Conservation (phyloP, 106 monocot genomes). For the Apostasia shenzhenica region DNA sequence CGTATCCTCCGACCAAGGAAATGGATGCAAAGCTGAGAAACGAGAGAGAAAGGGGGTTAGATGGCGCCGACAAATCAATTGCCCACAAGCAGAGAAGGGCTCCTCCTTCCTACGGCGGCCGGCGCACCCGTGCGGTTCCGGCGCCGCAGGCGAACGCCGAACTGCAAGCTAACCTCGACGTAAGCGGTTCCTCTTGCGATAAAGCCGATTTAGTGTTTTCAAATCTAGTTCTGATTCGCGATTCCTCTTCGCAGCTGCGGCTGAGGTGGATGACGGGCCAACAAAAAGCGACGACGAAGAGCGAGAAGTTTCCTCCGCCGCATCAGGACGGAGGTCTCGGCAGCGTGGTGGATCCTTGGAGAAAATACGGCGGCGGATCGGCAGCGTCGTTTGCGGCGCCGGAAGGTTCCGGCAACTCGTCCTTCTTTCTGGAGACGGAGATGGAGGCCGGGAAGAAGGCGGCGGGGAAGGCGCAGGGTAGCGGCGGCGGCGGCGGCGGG, state of each 20-base stretch:
- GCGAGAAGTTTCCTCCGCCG: constrained; percentile 89
- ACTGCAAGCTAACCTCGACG: constrained; percentile 64
- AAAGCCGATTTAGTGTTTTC: background rate
- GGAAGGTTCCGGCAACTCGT: constrained; percentile 26
- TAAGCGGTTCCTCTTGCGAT: constrained; percentile 6
- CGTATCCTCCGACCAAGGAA: constrained; percentile 85
- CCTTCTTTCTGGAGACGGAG: constrained; percentile 17
- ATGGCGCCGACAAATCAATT: constrained; percentile 16
- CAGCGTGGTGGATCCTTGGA: constrained; percentile 20
- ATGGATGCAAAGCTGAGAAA: constrained; percentile 64
- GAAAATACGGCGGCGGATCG: constrained; percentile 19
- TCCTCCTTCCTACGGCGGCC: background rate
- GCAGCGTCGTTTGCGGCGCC: constrained; percentile 23
- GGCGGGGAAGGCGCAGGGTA: background rate
- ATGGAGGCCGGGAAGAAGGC: background rate
- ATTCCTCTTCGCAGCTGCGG: constrained; percentile 26
- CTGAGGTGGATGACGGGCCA: constrained; percentile 21
- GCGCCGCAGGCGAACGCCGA: constrained; percentile 81
- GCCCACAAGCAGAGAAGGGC: constrained; percentile 20
- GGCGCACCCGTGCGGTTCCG: constrained; percentile 48
- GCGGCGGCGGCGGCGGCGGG: background rate
- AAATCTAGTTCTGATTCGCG: background rate
- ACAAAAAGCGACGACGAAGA: constrained; percentile 42
- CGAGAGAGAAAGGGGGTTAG: constrained; percentile 53
- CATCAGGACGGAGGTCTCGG: constrained; percentile 71